Conservation (phyloP, 176 grass and related monocot genomes). For the Eragrostis nindensis region DNA sequence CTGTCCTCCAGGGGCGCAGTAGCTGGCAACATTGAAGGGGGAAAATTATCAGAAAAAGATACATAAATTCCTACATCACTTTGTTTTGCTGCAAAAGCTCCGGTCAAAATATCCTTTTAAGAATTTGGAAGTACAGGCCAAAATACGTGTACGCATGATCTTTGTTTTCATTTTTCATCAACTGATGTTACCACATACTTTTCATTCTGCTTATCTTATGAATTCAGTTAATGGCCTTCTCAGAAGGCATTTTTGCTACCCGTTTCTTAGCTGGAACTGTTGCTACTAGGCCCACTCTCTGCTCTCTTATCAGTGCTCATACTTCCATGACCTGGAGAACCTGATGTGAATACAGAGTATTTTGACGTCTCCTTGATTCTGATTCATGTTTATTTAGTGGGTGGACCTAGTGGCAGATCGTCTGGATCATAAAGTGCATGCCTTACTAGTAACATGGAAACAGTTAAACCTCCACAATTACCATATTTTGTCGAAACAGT, state of each 20-base stretch:
- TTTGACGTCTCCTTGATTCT: not conserved
- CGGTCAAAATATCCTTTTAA: not conserved
- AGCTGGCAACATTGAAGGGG: not conserved
- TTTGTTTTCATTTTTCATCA: not conserved
- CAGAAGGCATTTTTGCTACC: not conserved
- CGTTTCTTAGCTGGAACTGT: not conserved
- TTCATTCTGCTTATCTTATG: not conserved
- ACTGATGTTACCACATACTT: not conserved
- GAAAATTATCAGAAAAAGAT: not conserved
- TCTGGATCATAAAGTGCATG: not conserved
- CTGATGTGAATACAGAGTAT: not conserved
- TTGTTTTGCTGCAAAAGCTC: not conserved
- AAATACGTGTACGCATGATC: not conserved
- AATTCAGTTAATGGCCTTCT: not conserved
- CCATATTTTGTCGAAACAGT: not conserved
- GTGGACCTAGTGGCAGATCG: not conserved
- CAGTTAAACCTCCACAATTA: not conserved
- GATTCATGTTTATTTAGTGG: not conserved
- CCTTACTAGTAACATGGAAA: not conserved
- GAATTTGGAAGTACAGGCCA: not conserved
- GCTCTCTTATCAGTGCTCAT: not conserved
- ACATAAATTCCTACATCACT: not conserved
- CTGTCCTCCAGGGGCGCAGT: slow-evolving; percentile 5
- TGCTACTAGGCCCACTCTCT: not conserved
- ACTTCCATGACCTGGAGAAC: slow-evolving; percentile 20